These are phyloP conservation scores for Pestalotiopsis sp. DNA, from an alignment of 2,329 filamentous ascomycete species.

Conservation along the genomic window DNA sequence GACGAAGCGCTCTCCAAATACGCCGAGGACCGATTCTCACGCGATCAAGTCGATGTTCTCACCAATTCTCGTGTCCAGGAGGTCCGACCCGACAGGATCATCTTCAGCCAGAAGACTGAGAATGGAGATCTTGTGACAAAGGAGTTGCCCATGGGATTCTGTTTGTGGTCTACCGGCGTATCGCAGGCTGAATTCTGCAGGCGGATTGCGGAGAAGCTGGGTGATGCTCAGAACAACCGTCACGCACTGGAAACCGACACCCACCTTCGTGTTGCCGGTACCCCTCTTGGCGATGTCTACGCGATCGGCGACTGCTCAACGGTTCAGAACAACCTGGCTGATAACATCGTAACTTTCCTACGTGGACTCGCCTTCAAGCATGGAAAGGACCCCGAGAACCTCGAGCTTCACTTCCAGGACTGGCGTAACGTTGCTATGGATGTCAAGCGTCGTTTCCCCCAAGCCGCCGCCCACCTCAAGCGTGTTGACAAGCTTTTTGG, in stretches of 20 bases:
- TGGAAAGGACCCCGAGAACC: slow-evolving; percentile 84
- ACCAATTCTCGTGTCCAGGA: slow-evolving; percentile 94
- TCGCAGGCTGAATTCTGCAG: slow-evolving; percentile 81
- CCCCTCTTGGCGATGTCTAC: slow-evolving; percentile 92
- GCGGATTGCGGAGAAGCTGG: slow-evolving; percentile 76
- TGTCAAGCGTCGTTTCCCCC: slow-evolving; percentile 88
- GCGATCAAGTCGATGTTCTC: slow-evolving; percentile 88
- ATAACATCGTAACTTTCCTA: slow-evolving; percentile 88
- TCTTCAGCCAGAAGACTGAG: slow-evolving; percentile 82
- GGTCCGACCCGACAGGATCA: slow-evolving; percentile 78
- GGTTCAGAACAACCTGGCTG: slow-evolving; percentile 94
- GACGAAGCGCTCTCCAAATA: slow-evolving; percentile 93
- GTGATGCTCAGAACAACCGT: slow-evolving; percentile 77
- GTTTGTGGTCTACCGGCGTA: slow-evolving; percentile 96
- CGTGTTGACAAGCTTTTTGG: slow-evolving; percentile 90
- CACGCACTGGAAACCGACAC: slow-evolving; percentile 94
- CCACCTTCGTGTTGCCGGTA: slow-evolving; percentile 85
- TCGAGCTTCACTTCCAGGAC: slow-evolving; percentile 83
- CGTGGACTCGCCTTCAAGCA: slow-evolving; percentile 89
- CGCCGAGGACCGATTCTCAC: slow-evolving; percentile 86
- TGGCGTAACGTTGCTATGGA: slow-evolving; percentile 84
- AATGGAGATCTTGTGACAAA: slow-evolving; percentile 79
- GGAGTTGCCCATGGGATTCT: slow-evolving; percentile 94
- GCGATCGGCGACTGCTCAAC: slow-evolving; percentile 95
- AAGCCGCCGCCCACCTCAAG: slow-evolving; percentile 83